These are phyloP conservation scores for Epichloe sylvatica DNA, from an alignment of 2,329 filamentous ascomycete genomes.

Conservation along the genomic window DNA sequence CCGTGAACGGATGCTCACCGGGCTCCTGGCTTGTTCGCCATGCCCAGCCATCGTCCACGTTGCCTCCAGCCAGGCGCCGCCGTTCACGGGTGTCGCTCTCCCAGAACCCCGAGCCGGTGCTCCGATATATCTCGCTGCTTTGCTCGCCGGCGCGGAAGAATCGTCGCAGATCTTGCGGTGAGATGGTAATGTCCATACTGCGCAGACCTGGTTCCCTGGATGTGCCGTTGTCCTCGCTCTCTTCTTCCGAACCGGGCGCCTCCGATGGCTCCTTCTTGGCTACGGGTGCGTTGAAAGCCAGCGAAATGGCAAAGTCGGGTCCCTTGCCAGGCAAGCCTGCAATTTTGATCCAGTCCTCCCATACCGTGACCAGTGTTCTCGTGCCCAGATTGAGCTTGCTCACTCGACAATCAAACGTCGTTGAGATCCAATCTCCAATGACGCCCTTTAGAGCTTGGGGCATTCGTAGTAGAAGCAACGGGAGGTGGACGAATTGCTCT, in stretches of 20 bases:
- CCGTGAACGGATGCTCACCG: slow-evolving; percentile 28
- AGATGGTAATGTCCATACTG: slow-evolving; percentile 38
- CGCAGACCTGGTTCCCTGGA: slow-evolving; percentile 18
- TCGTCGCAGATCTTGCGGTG: slow-evolving; percentile 30
- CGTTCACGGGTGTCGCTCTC: slow-evolving; percentile 23
- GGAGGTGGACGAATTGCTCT: slow-evolving; percentile 31
- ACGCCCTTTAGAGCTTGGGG: slow-evolving; percentile 36
- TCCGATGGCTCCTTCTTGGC: slow-evolving; percentile 3
- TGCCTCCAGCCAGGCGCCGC: slow-evolving; percentile 31
- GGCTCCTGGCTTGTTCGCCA: slow-evolving; percentile 24
- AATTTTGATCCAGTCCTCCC: slow-evolving; percentile 37
- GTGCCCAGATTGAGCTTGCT: slow-evolving; percentile 36
- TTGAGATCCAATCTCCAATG: slow-evolving; percentile 36
- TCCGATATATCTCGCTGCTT: slow-evolving; percentile 1
- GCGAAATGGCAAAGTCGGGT: slow-evolving; percentile 33
- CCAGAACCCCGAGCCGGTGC: slow-evolving; percentile 12
- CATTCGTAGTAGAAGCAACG: slow-evolving; percentile 42
- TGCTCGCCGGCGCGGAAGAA: slow-evolving; percentile 30
- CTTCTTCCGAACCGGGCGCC: slow-evolving; percentile 6
- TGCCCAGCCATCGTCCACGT: slow-evolving; percentile 38
- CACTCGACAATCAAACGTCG: slow-evolving; percentile 43
- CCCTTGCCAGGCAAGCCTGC: slow-evolving; percentile 22
- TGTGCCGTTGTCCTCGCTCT: slow-evolving; percentile 9
- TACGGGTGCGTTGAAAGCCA: slow-evolving; percentile 35
- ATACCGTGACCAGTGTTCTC: slow-evolving; percentile 32